These are phyloP conservation scores for Cutaneotrichosporon mucoides DNA, from an alignment of 1,284 basidiomycete species.

Conservation along the genomic window DNA sequence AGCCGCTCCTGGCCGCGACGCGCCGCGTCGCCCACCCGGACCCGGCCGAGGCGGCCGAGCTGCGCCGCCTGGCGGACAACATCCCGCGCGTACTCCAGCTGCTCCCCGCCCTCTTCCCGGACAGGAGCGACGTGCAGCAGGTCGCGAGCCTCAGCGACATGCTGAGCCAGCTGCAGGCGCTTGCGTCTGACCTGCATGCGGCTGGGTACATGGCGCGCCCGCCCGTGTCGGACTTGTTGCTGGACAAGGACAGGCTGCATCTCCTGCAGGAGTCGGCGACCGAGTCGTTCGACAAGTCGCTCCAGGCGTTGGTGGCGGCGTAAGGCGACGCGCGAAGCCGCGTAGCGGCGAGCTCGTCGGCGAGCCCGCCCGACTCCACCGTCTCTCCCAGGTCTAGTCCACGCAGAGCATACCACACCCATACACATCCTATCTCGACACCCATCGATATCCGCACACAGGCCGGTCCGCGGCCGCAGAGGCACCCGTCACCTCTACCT, in stretches of 20 bases:
- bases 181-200: slow-evolving; percentile 27
- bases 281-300: slow-evolving; percentile 30
- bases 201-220: slow-evolving; percentile 34
- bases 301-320: slow-evolving; percentile 2
- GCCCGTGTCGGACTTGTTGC: slow-evolving; percentile 30
- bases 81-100: slow-evolving; percentile 66
- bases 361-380: too few species aligned
- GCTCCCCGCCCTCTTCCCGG: slow-evolving; percentile 61
- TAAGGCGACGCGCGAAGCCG: not conserved
- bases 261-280: slow-evolving; percentile 40
- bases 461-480: too few species aligned
- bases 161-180: slow-evolving; percentile 34
- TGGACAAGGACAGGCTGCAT: slow-evolving; percentile 43
- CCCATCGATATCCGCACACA: too few species aligned
- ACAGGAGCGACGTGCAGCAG: slow-evolving; percentile 34
- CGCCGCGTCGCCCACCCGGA: slow-evolving; percentile 23
- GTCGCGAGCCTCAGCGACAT: slow-evolving; percentile 40
- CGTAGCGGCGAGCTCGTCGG: too few species aligned
- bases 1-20: slow-evolving; percentile 28
- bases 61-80: slow-evolving; percentile 59
- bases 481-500: too few species aligned
- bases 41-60: slow-evolving; percentile 50
- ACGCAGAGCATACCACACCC: too few species aligned
- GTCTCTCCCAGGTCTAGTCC: too few species aligned
- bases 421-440: too few species aligned